Conservation (phyloP, 169 alveolate genomes). For the Perkinsus marinus region DNA sequence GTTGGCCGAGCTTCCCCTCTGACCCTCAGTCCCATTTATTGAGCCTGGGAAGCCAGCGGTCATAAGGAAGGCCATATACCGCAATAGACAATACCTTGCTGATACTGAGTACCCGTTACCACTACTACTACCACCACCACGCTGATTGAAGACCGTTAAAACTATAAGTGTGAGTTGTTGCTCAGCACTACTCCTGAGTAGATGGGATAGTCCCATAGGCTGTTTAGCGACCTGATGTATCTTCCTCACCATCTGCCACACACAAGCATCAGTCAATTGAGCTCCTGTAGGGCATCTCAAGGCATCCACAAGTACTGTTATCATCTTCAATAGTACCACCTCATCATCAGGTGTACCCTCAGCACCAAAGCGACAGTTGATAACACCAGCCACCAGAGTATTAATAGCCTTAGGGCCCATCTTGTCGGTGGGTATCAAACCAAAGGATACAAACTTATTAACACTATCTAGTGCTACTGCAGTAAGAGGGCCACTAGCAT, state of each 20-base stretch:
- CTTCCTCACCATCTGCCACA: slow-evolving; percentile 14
- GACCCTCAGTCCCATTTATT: not conserved
- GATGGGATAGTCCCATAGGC: not conserved
- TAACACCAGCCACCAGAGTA: not conserved
- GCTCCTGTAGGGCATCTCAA: slow-evolving; percentile 18
- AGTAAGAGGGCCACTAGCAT: not conserved
- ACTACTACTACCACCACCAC: slow-evolving; percentile 1
- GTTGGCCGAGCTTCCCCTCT: not conserved
- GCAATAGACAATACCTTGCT: not conserved
- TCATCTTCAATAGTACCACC: slow-evolving; percentile 4
- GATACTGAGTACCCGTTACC: not conserved
- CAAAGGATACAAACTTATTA: slow-evolving; percentile 18
- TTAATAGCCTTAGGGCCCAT: not conserved
- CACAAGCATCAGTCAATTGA: slow-evolving; percentile 16
- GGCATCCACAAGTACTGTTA: slow-evolving; percentile 6
- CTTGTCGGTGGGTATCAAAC: slow-evolving; percentile 3
- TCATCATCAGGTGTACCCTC: not conserved
- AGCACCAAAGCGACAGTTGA: not conserved
- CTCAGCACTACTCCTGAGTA: slow-evolving; percentile 6
- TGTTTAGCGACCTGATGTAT: slow-evolving; percentile 12
- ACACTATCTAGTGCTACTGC: slow-evolving; percentile 23
- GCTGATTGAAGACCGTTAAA: not conserved
- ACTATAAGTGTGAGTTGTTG: slow-evolving; percentile 3
- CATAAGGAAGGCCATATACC: not conserved
- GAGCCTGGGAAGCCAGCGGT: not conserved